Conservation (phyloP, 2,329 filamentous ascomycete genomes). For the Hymenoscyphus scutula region DNA sequence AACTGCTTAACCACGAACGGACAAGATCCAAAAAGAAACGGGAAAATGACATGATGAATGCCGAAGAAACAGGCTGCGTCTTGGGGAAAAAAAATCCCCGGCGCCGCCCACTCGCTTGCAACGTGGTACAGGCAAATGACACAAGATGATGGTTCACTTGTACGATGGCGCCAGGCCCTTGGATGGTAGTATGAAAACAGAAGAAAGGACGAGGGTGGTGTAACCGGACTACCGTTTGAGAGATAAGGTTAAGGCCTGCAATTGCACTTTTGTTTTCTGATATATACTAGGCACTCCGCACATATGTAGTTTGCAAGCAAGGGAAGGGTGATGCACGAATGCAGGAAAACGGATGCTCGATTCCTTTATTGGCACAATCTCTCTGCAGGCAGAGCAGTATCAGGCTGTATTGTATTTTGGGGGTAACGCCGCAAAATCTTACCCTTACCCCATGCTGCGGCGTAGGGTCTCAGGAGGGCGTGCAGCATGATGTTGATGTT, state of each 20-base stretch:
- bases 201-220: too few species aligned
- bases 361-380: background rate
- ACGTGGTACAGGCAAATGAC: too few species aligned
- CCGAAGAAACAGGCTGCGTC: too few species aligned
- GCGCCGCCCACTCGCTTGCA: too few species aligned
- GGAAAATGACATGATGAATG: too few species aligned
- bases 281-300: background rate
- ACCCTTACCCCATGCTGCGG: background rate
- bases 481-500: background rate
- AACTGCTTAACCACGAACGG: too few species aligned
- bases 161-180: too few species aligned
- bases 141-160: too few species aligned
- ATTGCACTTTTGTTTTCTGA: background rate
- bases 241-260: background rate
- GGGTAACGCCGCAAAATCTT: background rate
- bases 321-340: background rate
- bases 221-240: background rate
- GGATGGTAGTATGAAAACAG: too few species aligned
- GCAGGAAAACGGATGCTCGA: background rate
- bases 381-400: background rate
- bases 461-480: too few species aligned
- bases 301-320: background rate
- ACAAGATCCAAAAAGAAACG: too few species aligned
- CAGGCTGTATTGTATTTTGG: slow-evolving; percentile 3
- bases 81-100: too few species aligned